These are phyloP conservation scores for Rhynchospora pubera DNA, from an alignment of 176 grass and related monocot species.

Conservation along the genomic window DNA sequence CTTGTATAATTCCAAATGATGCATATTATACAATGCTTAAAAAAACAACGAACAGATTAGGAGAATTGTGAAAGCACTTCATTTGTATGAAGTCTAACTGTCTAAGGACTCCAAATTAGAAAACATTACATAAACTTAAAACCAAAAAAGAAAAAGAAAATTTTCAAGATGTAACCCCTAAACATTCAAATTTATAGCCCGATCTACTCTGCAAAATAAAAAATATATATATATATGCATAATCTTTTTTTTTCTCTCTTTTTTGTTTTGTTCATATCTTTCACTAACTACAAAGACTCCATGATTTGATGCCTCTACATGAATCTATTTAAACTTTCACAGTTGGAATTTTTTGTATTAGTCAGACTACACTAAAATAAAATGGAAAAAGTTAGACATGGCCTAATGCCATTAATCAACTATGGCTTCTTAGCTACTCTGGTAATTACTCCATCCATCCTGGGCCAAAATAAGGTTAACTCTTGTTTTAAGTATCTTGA, in stretches of 20 bases:
- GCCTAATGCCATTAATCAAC: constrained; percentile 26
- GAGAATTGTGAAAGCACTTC: too few relatives aligned
- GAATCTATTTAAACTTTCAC: neutral
- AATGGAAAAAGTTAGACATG: neutral
- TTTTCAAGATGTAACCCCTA: too few relatives aligned
- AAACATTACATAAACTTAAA: too few relatives aligned
- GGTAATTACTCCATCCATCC: constrained; percentile 71
- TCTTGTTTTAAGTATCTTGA: constrained; percentile 35
- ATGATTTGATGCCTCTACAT: neutral
- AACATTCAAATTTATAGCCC: too few relatives aligned
- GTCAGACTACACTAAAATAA: constrained; percentile 6
- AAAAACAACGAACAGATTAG: too few relatives aligned
- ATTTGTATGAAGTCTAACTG: too few relatives aligned
- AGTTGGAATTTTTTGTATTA: neutral
- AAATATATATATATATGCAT: too few relatives aligned
- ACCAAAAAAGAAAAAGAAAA: too few relatives aligned
- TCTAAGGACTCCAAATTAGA: too few relatives aligned
- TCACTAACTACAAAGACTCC: neutral
- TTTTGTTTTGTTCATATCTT: neutral
- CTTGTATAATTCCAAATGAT: too few relatives aligned
- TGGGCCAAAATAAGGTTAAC: constrained; percentile 59
- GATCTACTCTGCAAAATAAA: too few relatives aligned
- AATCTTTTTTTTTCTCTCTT: neutral
- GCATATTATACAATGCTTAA: too few relatives aligned
- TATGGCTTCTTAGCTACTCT: constrained; percentile 64